Evolutionary conservation across 768 basidiomycete species (phyloP).

Genomic region (Mycena chlorophos): DNA sequence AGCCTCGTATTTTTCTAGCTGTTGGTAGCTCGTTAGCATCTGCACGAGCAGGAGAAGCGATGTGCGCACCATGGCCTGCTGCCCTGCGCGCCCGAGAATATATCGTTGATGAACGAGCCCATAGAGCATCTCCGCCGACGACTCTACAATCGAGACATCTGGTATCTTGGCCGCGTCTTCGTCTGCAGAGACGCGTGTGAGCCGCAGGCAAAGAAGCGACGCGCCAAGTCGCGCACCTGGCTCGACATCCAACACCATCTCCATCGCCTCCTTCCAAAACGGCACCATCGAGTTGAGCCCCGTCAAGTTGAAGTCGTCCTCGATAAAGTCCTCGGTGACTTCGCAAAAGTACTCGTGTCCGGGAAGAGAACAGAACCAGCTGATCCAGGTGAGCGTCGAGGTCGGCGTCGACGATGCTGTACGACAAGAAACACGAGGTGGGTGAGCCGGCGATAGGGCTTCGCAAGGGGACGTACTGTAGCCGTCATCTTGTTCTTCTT

Average conservation of each 20-base stretch:
- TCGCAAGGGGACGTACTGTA: constrained; percentile 64
- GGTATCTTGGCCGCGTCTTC: constrained; percentile 96
- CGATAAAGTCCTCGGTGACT: constrained; percentile 98
- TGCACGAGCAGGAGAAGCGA: constrained; percentile 13
- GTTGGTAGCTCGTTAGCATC: constrained; percentile 16
- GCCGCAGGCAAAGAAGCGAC: constrained; percentile 9
- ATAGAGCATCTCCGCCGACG: constrained; percentile 95
- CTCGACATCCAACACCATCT: constrained; percentile 99
- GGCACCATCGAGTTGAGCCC: constrained; percentile 95
- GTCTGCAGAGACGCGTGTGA: constrained; percentile 43
- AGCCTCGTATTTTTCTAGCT: constrained; percentile 96
- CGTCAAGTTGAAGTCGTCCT: constrained; percentile 98
- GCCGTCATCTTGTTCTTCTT: constrained; percentile 72
- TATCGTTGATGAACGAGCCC: constrained; percentile 97
- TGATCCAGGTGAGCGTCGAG: constrained; percentile 92
- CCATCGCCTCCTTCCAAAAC: constrained; percentile 99
- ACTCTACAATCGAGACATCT: constrained; percentile 97
- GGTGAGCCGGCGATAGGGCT: constrained; percentile 13
- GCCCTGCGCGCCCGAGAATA: constrained; percentile 90
- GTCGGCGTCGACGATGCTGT: constrained; percentile 90
- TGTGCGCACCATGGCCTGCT: constrained; percentile 85
- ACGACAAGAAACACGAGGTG: constrained; percentile 21
- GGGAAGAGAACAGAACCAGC: constrained; percentile 93
- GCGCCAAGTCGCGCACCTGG: constrained; percentile 67
- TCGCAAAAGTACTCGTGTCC: constrained; percentile 99